phyloP scores from a whole-genome alignment of 192 early-diverging fungal species.

The Pilobolus umbonatus region DNA sequence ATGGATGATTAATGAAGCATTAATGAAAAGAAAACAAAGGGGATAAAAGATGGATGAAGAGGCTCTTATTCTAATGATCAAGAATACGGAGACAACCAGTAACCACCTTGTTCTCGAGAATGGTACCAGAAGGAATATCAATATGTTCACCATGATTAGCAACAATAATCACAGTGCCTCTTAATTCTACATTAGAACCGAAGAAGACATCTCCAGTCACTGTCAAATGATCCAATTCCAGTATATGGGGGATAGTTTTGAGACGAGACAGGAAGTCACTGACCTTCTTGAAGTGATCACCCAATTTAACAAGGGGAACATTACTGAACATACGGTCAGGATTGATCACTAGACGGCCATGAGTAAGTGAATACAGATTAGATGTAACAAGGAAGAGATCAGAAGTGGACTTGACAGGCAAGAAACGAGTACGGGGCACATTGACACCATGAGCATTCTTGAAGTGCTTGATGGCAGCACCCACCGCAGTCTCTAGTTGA shows the following conservation, averaged over 20 bases:
- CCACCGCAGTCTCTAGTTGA: constrained; percentile 99
- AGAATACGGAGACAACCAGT: constrained; percentile 89
- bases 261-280: constrained; percentile 81
- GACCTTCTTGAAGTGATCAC: constrained; percentile 98
- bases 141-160: constrained; percentile 93
- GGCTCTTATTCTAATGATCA: constrained; percentile 53
- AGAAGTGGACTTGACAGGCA: constrained; percentile 97
- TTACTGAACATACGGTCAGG: constrained; percentile 91
- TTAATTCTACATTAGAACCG: constrained; percentile 83
- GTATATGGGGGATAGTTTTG: constrained; percentile 89
- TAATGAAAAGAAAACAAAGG: background rate
- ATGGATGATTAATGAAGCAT: background rate
- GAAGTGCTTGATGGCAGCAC: constrained; percentile 99
- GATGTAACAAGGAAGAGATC: constrained; percentile 96
- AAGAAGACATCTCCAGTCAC: constrained; percentile 98
- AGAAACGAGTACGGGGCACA: constrained; percentile 92
- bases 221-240: constrained; percentile 96
- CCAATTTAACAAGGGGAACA: constrained; percentile 92
- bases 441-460: constrained; percentile 91
- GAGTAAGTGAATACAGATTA: constrained; percentile 88
- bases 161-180: constrained; percentile 97
- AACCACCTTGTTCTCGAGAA: constrained; percentile 98
- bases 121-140: constrained; percentile 90
- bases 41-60: no score
- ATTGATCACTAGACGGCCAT: constrained; percentile 89